Conservation (phyloP, 1,284 basidiomycete genomes). For the Fomitiporia mediterranea region DNA sequence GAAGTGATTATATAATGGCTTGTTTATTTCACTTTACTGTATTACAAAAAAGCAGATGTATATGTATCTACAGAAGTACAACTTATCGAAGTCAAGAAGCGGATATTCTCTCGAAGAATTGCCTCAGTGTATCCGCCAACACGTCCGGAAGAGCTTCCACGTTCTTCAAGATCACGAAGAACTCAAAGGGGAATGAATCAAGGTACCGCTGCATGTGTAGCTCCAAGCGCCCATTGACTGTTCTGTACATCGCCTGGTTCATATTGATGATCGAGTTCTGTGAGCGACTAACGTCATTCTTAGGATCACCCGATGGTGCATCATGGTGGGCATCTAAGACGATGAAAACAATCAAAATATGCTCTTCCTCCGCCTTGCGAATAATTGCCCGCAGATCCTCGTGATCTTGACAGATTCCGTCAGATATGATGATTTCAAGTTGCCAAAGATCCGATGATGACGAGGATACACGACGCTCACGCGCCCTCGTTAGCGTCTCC, state of each 20-base stretch:
- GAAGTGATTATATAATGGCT: background rate
- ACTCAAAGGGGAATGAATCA: constrained; percentile 98
- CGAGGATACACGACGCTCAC: constrained; percentile 57
- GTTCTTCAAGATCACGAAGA: constrained; percentile 89
- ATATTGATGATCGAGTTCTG: constrained; percentile 87
- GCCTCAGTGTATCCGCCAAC: constrained; percentile 85
- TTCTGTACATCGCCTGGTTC: constrained; percentile 88
- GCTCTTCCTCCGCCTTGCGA: constrained; percentile 84
- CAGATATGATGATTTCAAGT: constrained; percentile 96
- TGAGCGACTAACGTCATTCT: constrained; percentile 23
- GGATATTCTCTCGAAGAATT: constrained; percentile 82
- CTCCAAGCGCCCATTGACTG: constrained; percentile 83
- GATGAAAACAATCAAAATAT: constrained; percentile 96
- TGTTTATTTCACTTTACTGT: background rate
- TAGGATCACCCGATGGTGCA: constrained; percentile 26
- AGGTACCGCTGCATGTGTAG: constrained; percentile 87
- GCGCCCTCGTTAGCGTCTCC: constrained; percentile 68
- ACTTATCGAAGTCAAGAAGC: constrained; percentile 3
- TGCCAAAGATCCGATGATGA: constrained; percentile 90
- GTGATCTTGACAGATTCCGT: constrained; percentile 97
- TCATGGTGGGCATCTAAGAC: constrained; percentile 85
- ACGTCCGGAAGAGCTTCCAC: constrained; percentile 93
- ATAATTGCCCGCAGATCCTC: constrained; percentile 78
- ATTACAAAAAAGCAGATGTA: background rate
- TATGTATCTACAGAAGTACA: too few species aligned